phyloP scores from a whole-genome alignment of 2,329 filamentous ascomycete genomes.

The Aspergillus oerlinghausenensis region DNA sequence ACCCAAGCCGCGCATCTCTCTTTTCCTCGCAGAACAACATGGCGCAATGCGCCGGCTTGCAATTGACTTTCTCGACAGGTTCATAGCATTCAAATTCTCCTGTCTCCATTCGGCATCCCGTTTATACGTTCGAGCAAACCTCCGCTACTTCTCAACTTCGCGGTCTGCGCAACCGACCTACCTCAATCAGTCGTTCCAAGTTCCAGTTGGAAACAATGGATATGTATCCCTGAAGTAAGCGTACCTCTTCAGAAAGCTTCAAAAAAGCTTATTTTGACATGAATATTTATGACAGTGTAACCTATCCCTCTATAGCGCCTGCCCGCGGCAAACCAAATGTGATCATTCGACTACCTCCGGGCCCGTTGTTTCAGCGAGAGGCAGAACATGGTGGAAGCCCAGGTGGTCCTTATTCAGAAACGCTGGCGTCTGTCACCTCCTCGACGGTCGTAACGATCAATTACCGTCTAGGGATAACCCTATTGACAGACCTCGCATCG shows the following conservation, averaged over 20 bases:
- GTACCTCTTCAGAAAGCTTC: neutral
- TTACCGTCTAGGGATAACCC: slow-evolving; percentile 33
- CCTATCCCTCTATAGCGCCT: slow-evolving; percentile 7
- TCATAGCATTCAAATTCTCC: neutral
- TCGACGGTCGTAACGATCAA: slow-evolving; percentile 38
- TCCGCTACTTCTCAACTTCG: neutral
- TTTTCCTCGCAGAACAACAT: neutral
- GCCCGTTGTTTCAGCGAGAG: slow-evolving; percentile 23
- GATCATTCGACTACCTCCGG: slow-evolving; percentile 35
- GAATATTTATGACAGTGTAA: slow-evolving; percentile 15
- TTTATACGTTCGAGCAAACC: neutral
- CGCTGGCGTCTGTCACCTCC: slow-evolving; percentile 27
- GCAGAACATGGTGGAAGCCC: neutral
- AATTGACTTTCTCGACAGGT: slow-evolving; percentile 1
- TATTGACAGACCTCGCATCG: neutral
- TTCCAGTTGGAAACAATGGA: slow-evolving; percentile 29
- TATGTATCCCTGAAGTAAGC: slow-evolving; percentile 23
- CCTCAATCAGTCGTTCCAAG: neutral
- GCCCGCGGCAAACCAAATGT: slow-evolving; percentile 20
- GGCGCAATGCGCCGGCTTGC: slow-evolving; percentile 20
- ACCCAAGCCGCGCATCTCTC: neutral
- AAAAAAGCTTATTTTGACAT: too few species aligned
- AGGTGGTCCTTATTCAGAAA: slow-evolving; percentile 1
- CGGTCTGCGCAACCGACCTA: neutral
- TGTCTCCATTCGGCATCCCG: neutral